phyloP scores from a whole-genome alignment of 2,329 filamentous ascomycete species.

The Xylariales sp. region DNA sequence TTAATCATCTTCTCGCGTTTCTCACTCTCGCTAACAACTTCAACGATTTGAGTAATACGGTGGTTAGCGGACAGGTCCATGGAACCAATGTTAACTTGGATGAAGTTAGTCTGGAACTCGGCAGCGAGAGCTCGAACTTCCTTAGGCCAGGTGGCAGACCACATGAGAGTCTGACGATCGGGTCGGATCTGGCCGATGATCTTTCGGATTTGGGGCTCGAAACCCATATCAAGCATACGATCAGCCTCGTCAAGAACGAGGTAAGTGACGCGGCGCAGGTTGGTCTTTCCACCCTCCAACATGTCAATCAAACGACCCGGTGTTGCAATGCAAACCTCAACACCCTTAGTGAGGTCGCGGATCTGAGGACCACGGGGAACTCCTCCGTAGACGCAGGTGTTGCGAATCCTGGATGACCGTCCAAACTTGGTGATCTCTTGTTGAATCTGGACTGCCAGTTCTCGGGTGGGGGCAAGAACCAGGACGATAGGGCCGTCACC shows the following conservation, averaged over 20 bases:
- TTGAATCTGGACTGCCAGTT: conserved; percentile 97
- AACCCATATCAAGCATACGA: conserved; percentile 99
- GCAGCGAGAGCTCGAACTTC: conserved; percentile 88
- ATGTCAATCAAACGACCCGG: conserved; percentile 98
- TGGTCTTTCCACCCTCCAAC: conserved; percentile 96
- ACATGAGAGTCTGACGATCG: conserved; percentile 99
- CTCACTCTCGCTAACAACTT: conserved; percentile 93
- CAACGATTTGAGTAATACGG: conserved; percentile 95
- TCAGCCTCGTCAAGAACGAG: conserved; percentile 98
- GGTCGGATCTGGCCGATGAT: conserved; percentile 97
- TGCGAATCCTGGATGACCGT: conserved; percentile 94
- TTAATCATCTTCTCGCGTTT: conserved; percentile 98
- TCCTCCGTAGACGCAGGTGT: conserved; percentile 98
- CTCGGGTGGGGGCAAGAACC: conserved; percentile 92
- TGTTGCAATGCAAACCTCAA: conserved; percentile 98
- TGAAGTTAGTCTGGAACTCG: conserved; percentile 92
- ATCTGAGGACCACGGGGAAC: conserved; percentile 98
- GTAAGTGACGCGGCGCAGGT: conserved; percentile 96
- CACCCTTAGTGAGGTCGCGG: conserved; percentile 87
- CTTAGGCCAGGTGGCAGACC: conserved; percentile 99
- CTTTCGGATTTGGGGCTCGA: conserved; percentile 98
- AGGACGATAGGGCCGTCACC: conserved; percentile 96
- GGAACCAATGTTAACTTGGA: conserved; percentile 98
- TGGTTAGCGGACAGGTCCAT: conserved; percentile 96
- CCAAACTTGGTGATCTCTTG: conserved; percentile 98